These are phyloP conservation scores for Xylaria telfairii DNA, from an alignment of 495 filamentous ascomycete genomes.

Conservation along the genomic window DNA sequence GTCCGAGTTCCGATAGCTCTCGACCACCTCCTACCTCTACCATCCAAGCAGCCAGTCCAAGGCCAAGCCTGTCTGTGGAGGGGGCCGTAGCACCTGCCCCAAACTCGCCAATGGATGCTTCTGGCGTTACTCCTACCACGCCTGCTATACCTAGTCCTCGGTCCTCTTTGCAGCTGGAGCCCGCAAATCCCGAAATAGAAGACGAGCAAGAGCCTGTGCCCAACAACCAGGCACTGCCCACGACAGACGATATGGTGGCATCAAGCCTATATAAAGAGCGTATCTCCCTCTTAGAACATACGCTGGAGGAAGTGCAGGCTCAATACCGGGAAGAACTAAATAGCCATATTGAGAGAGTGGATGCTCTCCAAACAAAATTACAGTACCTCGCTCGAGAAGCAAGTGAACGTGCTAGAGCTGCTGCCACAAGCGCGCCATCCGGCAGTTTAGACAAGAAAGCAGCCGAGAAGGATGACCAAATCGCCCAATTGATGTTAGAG, in stretches of 20 bases:
- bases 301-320: constrained; percentile 65
- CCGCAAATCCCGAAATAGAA: constrained; percentile 12
- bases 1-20: constrained; percentile 33
- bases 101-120: not conserved
- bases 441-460: constrained; percentile 77
- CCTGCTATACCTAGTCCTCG: not conserved
- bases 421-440: constrained; percentile 63
- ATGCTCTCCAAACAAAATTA: constrained; percentile 89
- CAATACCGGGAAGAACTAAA: constrained; percentile 81
- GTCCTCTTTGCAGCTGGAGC: constrained; percentile 20
- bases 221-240: not conserved
- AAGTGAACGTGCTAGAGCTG: constrained; percentile 70
- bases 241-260: constrained; percentile 10
- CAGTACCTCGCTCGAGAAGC: constrained; percentile 83
- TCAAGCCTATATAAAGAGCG: constrained; percentile 40
- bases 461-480: constrained; percentile 87
- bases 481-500: constrained; percentile 88
- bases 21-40: not conserved
- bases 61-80: constrained; percentile 22
- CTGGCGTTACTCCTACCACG: not conserved
- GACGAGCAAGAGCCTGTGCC: not conserved
- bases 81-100: not conserved
- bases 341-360: constrained; percentile 85
- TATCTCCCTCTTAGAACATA: constrained; percentile 58
- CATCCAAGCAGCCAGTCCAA: constrained; percentile 15